Evolutionary conservation across 2,329 filamentous ascomycete genomes (phyloP), one percentile per base, ranked within the genome.

Genomic region (Cladosporium colombiae): DNA sequence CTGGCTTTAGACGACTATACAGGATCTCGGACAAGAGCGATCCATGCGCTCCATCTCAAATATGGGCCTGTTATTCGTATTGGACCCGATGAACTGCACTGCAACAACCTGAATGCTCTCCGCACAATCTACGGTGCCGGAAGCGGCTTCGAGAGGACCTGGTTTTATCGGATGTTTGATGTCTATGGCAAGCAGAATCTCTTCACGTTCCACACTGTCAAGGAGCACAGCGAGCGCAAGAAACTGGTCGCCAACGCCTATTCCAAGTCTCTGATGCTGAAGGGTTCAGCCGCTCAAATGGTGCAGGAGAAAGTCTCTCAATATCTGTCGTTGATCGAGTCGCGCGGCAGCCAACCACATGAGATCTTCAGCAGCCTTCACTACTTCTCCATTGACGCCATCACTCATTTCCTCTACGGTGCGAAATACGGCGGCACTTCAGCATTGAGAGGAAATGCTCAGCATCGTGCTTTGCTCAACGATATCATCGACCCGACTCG

Each of bases 121-220:
- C 78, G 80, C n/a, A 80, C 79, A 0, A 86, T 86, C 25, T 86
- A 87, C 71, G 83, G 84, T 11, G 80, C 84, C 0, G 84, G 85
- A 1, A 82, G 78, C 55, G 79, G 79, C 0, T 86, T 82, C 64
- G 83, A 81, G 49, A 74, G 83, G 46, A 84, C 83, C 0, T 56
- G 61, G 1, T 86, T 86, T 69, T 86, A 86, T 64, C 78, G 80
- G 53, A 85, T 86, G 81, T 86, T 86, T 66, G 83, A 85, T 68
- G 82, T 80, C 0, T 85, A 84, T 59, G 83, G 82, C 0, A 76
- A 77, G 11, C 80, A 80, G 70, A 85, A 86, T 62, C 69, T 86
- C 2, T 86, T 86, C 70, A 84, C 82, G 0, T 85, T 86, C 66
- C 74, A 75, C 7, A 75, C 77, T 0, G 75, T 76, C 0, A 78